Evolutionary conservation across 2,329 filamentous ascomycete genomes (phyloP).

Genomic region (Leptoxyphium fumago): DNA sequence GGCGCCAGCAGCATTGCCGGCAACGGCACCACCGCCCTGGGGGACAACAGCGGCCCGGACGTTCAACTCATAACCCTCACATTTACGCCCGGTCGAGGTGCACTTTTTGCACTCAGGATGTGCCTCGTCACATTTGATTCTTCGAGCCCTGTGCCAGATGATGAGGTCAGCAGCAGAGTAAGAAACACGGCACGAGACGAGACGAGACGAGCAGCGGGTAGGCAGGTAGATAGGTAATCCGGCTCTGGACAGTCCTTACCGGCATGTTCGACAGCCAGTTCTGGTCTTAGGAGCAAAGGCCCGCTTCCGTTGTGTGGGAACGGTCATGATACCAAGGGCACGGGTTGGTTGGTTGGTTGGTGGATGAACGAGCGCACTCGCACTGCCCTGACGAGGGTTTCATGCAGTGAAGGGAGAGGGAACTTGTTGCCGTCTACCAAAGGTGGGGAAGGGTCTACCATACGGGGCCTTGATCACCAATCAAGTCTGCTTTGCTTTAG

Average conservation of each 20-base stretch:
- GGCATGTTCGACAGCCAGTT: conserved; percentile 4
- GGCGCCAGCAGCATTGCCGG: not conserved
- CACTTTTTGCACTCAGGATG: conserved; percentile 38
- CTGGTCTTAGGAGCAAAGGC: conserved; percentile 3
- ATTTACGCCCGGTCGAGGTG: conserved; percentile 36
- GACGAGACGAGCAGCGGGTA: no score
- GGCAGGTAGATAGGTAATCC: not conserved
- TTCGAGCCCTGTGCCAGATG: conserved; percentile 28
- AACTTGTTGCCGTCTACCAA: no score
- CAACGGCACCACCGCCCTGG: no score
- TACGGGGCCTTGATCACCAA: no score
- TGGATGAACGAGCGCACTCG: not conserved
- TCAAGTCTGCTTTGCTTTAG: no score
- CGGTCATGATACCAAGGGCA: not conserved
- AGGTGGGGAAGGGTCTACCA: no score
- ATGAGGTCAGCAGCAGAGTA: not conserved
- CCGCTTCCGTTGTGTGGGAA: conserved; percentile 1
- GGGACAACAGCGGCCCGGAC: not conserved
- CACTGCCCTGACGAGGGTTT: no score
- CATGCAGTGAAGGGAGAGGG: no score
- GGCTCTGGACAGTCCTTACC: conserved; percentile 1
- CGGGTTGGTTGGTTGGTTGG: not conserved
- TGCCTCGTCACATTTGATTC: conserved; percentile 40
- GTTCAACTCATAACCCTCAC: conserved; percentile 33
- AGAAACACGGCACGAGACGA: no score